These are phyloP conservation scores for Komagataella kurtzmanii DNA, from an alignment of 805 yeast species.

Conservation along the genomic window DNA sequence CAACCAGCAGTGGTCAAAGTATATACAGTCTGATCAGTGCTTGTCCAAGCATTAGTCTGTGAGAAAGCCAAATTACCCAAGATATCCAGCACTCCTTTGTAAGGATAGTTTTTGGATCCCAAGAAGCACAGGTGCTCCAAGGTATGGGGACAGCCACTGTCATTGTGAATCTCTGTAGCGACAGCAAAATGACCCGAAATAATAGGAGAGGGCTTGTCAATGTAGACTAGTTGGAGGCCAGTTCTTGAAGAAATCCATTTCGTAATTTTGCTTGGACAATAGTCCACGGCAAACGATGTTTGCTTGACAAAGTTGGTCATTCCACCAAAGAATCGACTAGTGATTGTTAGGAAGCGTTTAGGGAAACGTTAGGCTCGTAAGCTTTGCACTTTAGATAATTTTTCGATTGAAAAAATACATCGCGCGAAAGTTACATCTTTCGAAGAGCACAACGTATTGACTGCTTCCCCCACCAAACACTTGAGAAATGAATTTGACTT, in stretches of 20 bases:
- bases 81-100: constrained; percentile 80
- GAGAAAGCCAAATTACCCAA: constrained; percentile 78
- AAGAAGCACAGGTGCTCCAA: constrained; percentile 87
- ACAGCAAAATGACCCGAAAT: constrained; percentile 93
- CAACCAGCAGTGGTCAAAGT: constrained; percentile 90
- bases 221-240: constrained; percentile 67
- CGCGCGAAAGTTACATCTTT: not conserved
- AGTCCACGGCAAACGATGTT: constrained; percentile 50
- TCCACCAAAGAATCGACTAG: not conserved
- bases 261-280: constrained; percentile 55
- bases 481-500: not conserved
- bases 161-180: constrained; percentile 80
- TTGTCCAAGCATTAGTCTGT: constrained; percentile 93
- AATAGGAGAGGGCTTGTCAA: constrained; percentile 73
- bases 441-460: not conserved
- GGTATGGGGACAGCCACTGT: constrained; percentile 92
- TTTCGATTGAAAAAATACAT: not conserved
- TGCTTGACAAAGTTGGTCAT: constrained; percentile 12
- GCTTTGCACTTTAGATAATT: not conserved
- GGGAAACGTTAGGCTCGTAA: not conserved
- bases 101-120: constrained; percentile 86
- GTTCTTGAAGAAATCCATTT: constrained; percentile 75
- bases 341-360: not conserved
- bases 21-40: constrained; percentile 89
- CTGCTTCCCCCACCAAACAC: not conserved